Percentiles rank a stretch among this genome's conserved stretches.
phyloP scores from a whole-genome alignment of 2,329 filamentous ascomycete species.

The Malbranchea zuffiana region DNA sequence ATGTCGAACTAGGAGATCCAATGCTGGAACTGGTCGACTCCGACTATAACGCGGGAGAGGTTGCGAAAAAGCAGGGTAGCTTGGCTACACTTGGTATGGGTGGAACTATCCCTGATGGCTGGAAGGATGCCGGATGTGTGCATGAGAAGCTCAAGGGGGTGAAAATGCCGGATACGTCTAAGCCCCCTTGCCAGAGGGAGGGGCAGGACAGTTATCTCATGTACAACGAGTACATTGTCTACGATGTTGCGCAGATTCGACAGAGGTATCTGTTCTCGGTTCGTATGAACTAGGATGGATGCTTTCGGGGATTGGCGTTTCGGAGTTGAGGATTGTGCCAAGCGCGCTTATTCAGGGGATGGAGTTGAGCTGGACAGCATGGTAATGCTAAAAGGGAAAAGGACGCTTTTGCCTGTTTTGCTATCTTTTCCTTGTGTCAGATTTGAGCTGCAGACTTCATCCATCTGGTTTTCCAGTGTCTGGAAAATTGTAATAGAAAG shows the following conservation, averaged over 20 bases:
- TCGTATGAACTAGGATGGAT: constrained; percentile 21
- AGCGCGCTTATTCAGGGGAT: no score
- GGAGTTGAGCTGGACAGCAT: no score
- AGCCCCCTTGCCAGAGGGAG: neutral
- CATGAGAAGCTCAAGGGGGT: constrained; percentile 56
- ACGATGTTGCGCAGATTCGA: constrained; percentile 39
- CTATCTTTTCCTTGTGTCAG: neutral
- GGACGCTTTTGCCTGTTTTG: neutral
- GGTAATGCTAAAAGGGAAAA: no score
- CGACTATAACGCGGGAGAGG: constrained; percentile 53
- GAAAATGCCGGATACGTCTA: constrained; percentile 43
- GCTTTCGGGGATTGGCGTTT: neutral
- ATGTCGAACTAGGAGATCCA: constrained; percentile 68
- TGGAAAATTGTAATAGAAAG: no score
- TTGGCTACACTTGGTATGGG: constrained; percentile 64
- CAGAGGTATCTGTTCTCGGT: constrained; percentile 37
- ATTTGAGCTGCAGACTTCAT: neutral
- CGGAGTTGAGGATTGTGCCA: neutral
- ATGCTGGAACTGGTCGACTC: constrained; percentile 52
- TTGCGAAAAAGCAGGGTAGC: constrained; percentile 49
- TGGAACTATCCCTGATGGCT: constrained; percentile 49
- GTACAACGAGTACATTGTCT: constrained; percentile 41
- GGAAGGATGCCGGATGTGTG: constrained; percentile 64
- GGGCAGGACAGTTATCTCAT: constrained; percentile 7
- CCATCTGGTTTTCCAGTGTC: no score